Conservation (phyloP, 2,329 filamentous ascomycete species). For the Pseudogymnoascus sp. region DNA sequence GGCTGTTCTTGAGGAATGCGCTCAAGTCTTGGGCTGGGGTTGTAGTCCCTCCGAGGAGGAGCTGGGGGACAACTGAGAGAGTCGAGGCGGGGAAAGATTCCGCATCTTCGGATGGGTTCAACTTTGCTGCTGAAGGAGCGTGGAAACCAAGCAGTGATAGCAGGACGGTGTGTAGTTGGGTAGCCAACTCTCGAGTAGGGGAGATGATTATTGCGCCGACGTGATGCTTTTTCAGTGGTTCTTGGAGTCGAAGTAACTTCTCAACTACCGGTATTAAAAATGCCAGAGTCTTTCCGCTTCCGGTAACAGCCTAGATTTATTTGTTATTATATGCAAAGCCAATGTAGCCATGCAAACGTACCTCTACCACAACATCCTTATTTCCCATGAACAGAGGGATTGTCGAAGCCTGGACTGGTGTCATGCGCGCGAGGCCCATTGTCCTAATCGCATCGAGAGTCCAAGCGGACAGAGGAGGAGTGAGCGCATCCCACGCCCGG, state of each 20-base stretch:
- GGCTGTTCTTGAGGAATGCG: conserved; percentile 71
- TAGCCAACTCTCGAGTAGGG: conserved; percentile 84
- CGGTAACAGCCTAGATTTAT: conserved; percentile 62
- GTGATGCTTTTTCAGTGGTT: conserved; percentile 81
- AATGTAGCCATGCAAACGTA: conserved; percentile 23
- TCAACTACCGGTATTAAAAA: conserved; percentile 81
- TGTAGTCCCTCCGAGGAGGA: conserved; percentile 76
- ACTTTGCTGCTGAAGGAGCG: conserved; percentile 60
- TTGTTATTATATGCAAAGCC: conserved; percentile 7
- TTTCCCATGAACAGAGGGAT: conserved; percentile 83
- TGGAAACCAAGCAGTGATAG: conserved; percentile 75
- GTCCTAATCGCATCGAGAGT: conserved; percentile 72
- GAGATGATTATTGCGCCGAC: conserved; percentile 86
- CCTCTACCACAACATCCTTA: conserved; percentile 88
- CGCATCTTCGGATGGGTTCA: conserved; percentile 48
- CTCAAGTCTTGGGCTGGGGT: conserved; percentile 79
- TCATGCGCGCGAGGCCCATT: conserved; percentile 83
- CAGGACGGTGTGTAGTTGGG: conserved; percentile 80
- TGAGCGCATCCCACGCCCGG: conserved; percentile 59
- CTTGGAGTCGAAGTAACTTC: conserved; percentile 68
- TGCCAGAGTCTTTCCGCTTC: conserved; percentile 81
- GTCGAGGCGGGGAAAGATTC: conserved; percentile 38
- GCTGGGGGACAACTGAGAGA: conserved; percentile 67
- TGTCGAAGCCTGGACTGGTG: conserved; percentile 87
- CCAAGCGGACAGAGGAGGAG: conserved; percentile 70